Base-by-base conservation (phyloP, 2,329 filamentous ascomycete genomes). In the Orbilia oligospora region DNA sequence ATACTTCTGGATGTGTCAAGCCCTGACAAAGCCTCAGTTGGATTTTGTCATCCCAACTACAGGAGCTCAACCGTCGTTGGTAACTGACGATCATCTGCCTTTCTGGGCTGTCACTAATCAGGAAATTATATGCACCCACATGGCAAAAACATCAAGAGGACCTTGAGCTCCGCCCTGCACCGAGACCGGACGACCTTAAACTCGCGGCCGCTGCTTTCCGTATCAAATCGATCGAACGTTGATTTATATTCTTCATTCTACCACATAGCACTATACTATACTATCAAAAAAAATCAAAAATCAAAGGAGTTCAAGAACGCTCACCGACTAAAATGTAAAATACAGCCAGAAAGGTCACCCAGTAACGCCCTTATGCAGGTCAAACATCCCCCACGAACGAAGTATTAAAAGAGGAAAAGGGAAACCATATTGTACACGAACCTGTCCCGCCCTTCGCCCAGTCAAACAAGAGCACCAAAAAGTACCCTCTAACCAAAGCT, bases 391-490 rank as follows among this genome's bases (percentile, higher is more conserved):
- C 46, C 5, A 16, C 44, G 12, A 53, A 36, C 24, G 53, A 22
- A 22, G n/a, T 58, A 58, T 46, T 27, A 51, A 24, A 30, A 46
- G 30, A 58, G 51, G 30, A 18, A 73, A 61, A 44, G n/a, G 46
- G 49, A 72, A 67, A 68, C 36, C 33, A 38, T 51, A 61, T 22
- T 61, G 51, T 46, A 68, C 67, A 63, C 48, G 51, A 55, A 46
- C 38, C 41, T 41, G 14, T 22, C 30, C 30, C 63, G 44, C 18
- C 44, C 44, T 46, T 20, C 64, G 18, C 16, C 48, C 49, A 67
- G 30, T 12, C 36, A 55, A 55, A 24, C 33, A 66, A 41, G 51
- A 18, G 33, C 10, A 44, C 46, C 6, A n/a, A 68, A 44, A 66
- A 12, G 46, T 16, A 68, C 46, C 36, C 64, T 20, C 46, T 22